A percentile compares a stretch with the other conserved stretches of the same genome.
These are phyloP conservation scores for Aspergillus udagawae DNA, from an alignment of 2,329 filamentous ascomycete species.

Conservation along the genomic window DNA sequence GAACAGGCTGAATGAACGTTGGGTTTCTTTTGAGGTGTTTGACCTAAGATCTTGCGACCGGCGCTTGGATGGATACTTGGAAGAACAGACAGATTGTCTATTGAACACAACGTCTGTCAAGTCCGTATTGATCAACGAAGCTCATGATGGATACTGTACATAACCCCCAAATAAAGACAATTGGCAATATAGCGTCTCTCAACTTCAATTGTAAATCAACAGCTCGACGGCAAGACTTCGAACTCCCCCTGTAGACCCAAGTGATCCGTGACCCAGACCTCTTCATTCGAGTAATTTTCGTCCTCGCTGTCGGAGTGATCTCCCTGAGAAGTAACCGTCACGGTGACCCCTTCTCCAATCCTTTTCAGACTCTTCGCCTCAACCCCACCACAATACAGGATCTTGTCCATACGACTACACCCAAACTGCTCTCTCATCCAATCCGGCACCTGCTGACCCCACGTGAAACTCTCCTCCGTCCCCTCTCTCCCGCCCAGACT, in stretches of 20 bases:
- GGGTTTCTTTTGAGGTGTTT: background rate
- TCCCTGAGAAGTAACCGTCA: slow-evolving; percentile 26
- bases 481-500: slow-evolving; percentile 50
- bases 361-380: slow-evolving; percentile 38
- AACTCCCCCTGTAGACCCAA: slow-evolving; percentile 40
- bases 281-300: slow-evolving; percentile 28
- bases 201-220: background rate
- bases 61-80: background rate
- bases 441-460: slow-evolving; percentile 52
- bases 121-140: background rate
- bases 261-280: slow-evolving; percentile 51
- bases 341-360: slow-evolving; percentile 46
- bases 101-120: background rate
- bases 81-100: background rate
- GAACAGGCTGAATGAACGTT: slow-evolving; percentile 14
- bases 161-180: background rate
- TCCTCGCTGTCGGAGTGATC: slow-evolving; percentile 28
- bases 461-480: slow-evolving; percentile 52
- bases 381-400: slow-evolving; percentile 43
- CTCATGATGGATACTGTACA: background rate
- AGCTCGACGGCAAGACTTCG: background rate
- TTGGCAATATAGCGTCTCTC: background rate
- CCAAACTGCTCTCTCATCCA: slow-evolving; percentile 44
- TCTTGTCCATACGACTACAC: slow-evolving; percentile 53
- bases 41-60: background rate